Conservation (phyloP, 2,329 filamentous ascomycete genomes). For the Cladosporium colombiae region DNA sequence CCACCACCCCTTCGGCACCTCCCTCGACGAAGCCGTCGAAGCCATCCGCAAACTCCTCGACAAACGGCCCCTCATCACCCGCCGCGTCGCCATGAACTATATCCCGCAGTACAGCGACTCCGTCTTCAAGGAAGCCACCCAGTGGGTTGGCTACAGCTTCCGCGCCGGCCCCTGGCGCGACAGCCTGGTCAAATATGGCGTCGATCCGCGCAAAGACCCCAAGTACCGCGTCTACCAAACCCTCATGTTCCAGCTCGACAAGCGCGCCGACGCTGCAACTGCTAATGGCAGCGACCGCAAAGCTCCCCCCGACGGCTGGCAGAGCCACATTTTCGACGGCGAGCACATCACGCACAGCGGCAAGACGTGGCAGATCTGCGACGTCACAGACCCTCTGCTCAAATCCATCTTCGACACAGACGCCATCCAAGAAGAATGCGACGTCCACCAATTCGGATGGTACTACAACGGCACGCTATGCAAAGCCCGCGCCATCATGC, state of each 20-base stretch:
- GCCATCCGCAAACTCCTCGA: constrained; percentile 67
- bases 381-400: constrained; percentile 80
- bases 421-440: constrained; percentile 48
- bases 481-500: constrained; percentile 85
- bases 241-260: constrained; percentile 73
- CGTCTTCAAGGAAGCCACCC: constrained; percentile 70
- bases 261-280: constrained; percentile 21
- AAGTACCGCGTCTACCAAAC: constrained; percentile 84
- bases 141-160: constrained; percentile 90
- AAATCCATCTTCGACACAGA: constrained; percentile 64
- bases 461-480: constrained; percentile 78
- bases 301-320: constrained; percentile 34
- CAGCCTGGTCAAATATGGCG: constrained; percentile 77
- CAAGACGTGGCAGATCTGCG: constrained; percentile 92
- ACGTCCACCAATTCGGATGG: constrained; percentile 70
- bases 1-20: constrained; percentile 40
- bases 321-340: constrained; percentile 81
- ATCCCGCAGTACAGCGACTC: constrained; percentile 55
- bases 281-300: constrained; percentile 14
- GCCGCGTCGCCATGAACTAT: constrained; percentile 75
- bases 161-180: constrained; percentile 90
- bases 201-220: constrained; percentile 79
- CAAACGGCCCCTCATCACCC: constrained; percentile 80
- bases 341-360: constrained; percentile 72
- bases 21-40: constrained; percentile 63